Evolutionary conservation across 495 filamentous ascomycete species (phyloP), one percentile per base, ranked within the genome.

Genomic region (Peziza echinospora): DNA sequence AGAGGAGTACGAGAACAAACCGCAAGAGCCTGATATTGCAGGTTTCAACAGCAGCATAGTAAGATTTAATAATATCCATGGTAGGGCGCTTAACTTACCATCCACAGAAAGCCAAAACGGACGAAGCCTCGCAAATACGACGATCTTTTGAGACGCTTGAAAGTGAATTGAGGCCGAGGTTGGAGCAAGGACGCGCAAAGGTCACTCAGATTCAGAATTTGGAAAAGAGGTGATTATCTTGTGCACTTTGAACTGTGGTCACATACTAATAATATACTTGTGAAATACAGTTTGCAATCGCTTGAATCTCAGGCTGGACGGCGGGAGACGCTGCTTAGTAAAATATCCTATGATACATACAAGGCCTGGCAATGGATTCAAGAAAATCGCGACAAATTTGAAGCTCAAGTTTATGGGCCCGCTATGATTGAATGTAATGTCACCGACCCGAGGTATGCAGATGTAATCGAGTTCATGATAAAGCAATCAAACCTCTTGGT

Each of bases 381-480:
- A 50, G 57, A 75, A 2, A 75, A 96, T 59, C 72, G 69, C 37
- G 60, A 71, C 52, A 58, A 69, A 22, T 94, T 96, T 48, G 72
- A 86, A 58, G 73, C 79, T 46, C 70, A 80, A 51, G 78, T 96
- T 21, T 86, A 83, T 60, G 85, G 84, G 0, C 89, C 89, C 16
- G 76, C 89, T 0, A 69, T 87, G 47, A 63, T 99, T 11, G 75
- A 69, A 21, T 93, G 87, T 60, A 80, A 80, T 0, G 61, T 94
- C 26, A 86, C 79, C 47, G 75, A 93, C 56, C 71, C 71, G 13
- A 71, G 64, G 45, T 86, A 78, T 55, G 76, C 77, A 21, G 68
- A 83, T 56, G 70, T 73, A 7, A 63, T 99, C 9, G 89, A 99
- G 61, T 69, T 72, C 2, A 56, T 80, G 17, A 57, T 99, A 17